Conservation (phyloP, 2,329 filamentous ascomycete genomes). For the Dryadomyces sulphureus region DNA sequence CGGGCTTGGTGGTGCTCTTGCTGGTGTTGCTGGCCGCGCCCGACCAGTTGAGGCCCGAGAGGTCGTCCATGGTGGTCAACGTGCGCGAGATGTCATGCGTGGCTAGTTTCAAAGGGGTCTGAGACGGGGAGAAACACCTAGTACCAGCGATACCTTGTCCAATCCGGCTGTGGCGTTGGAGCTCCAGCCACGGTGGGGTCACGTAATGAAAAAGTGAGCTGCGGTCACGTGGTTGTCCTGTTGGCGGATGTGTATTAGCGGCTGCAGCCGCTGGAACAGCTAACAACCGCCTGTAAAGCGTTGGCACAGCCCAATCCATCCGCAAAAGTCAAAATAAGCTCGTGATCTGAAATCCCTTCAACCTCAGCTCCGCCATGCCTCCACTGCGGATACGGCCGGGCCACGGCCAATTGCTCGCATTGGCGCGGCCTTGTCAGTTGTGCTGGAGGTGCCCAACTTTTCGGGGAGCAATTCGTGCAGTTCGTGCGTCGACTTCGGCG, state of each 20-base stretch:
- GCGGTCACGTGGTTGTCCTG: neutral
- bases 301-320: neutral
- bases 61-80: conserved; percentile 41
- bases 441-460: too few species aligned
- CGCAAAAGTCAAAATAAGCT: neutral
- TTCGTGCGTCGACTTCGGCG: too few species aligned
- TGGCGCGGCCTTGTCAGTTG: neutral
- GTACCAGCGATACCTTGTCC: neutral
- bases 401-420: neutral
- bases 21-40: conserved; percentile 16
- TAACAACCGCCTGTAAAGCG: too few species aligned
- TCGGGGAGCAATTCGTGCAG: too few species aligned
- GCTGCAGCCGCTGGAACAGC: neutral
- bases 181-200: neutral
- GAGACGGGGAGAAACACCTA: too few species aligned
- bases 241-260: neutral
- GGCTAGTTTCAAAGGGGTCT: neutral
- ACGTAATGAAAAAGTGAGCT: neutral
- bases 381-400: conserved; percentile 10
- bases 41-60: conserved; percentile 46
- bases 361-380: conserved; percentile 13
- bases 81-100: neutral
- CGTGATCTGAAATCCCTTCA: neutral
- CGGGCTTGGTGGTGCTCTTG: conserved; percentile 5
- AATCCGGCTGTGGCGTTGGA: conserved; percentile 1